Percentiles rank a stretch among this genome's conserved stretches.
Conservation (phyloP, 1,139 yeast species). For the Blastobotrys malaysiensis region DNA sequence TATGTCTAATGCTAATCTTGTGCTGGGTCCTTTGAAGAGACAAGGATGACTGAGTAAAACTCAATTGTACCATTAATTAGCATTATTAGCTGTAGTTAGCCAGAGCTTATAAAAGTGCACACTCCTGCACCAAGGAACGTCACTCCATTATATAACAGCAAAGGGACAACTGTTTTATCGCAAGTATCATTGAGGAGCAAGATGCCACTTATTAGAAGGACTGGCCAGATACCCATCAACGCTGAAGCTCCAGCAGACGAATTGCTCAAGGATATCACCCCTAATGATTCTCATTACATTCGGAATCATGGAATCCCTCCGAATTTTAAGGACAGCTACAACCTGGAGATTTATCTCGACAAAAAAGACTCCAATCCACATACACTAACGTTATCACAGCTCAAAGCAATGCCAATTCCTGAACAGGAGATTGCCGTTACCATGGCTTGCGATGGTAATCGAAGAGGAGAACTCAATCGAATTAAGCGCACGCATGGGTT, state of each 20-base stretch:
- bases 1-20: too few relatives aligned
- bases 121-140: too few relatives aligned
- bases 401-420: slow-evolving; percentile 13
- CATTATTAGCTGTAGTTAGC: too few relatives aligned
- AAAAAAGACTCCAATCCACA: slow-evolving; percentile 32
- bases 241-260: neutral
- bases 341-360: slow-evolving; percentile 25
- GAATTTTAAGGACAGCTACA: slow-evolving; percentile 15
- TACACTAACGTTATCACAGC: neutral
- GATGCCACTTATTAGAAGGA: neutral
- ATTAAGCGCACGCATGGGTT: slow-evolving; percentile 34
- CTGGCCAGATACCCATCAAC: neutral
- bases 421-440: slow-evolving; percentile 31
- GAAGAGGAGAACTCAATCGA: slow-evolving; percentile 35
- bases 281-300: slow-evolving; percentile 32
- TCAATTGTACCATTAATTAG: too few relatives aligned
- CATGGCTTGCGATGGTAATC: slow-evolving; percentile 35
- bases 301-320: slow-evolving; percentile 37
- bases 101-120: too few relatives aligned
- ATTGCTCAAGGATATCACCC: slow-evolving; percentile 27
- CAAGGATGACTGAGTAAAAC: too few relatives aligned
- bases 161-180: too few relatives aligned
- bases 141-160: too few relatives aligned
- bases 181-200: too few relatives aligned
- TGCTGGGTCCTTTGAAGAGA: too few relatives aligned